Percentiles rank a stretch among this genome's conserved stretches.
Conservation (phyloP, 108 stramenopile species). For the Cyclotella sp. region DNA sequence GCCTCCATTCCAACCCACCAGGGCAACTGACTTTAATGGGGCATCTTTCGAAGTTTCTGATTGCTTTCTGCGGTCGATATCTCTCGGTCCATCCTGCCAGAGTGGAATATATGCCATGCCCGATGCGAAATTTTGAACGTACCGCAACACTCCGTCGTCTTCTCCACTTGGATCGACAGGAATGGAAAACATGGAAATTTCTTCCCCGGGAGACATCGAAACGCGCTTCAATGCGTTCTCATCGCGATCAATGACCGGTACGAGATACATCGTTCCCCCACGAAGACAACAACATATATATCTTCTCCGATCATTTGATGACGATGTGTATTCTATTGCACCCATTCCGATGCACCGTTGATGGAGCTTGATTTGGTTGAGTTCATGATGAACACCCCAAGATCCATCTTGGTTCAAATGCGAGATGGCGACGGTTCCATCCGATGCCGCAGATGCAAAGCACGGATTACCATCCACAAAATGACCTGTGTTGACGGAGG, state of each 20-base stretch:
- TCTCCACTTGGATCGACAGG: constrained; percentile 57
- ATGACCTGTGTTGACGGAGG: constrained; percentile 20
- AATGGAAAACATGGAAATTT: constrained; percentile 24
- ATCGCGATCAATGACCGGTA: constrained; percentile 39
- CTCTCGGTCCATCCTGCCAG: constrained; percentile 24
- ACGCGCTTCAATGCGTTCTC: not conserved
- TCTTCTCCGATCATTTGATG: constrained; percentile 1
- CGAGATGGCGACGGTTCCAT: constrained; percentile 50
- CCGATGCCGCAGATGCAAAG: constrained; percentile 46
- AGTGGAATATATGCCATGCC: constrained; percentile 34
- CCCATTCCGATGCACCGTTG: constrained; percentile 43
- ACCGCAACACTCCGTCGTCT: constrained; percentile 44
- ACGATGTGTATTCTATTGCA: not conserved
- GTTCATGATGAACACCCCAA: constrained; percentile 38
- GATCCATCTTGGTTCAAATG: constrained; percentile 31
- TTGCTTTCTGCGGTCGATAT: not conserved
- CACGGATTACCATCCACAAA: constrained; percentile 34
- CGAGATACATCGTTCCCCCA: constrained; percentile 67
- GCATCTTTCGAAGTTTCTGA: not conserved
- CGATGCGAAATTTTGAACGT: constrained; percentile 65
- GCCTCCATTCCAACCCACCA: constrained; percentile 60
- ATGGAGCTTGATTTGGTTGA: constrained; percentile 44
- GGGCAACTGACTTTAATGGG: constrained; percentile 21
- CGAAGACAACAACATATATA: constrained; percentile 69
- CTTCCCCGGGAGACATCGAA: not conserved